Evolutionary conservation across 176 grass and related monocot species (phyloP).

Genomic region (Coix lacrymajobi): DNA sequence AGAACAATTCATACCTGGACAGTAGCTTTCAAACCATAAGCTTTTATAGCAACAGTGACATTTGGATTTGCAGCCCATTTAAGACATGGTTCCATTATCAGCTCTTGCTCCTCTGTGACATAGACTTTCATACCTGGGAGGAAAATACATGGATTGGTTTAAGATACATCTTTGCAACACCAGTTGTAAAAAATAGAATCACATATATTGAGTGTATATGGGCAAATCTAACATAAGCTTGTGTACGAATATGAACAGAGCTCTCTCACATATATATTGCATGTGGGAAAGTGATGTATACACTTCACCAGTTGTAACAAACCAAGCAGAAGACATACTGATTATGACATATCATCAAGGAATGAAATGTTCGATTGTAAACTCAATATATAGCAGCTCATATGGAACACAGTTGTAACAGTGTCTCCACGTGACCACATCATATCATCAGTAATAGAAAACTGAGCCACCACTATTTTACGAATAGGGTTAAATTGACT

Average conservation of each 20-base stretch:
- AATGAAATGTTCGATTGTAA: neutral
- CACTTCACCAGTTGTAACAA: neutral
- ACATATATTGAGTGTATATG: too few relatives aligned
- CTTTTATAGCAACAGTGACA: slow-evolving; percentile 63
- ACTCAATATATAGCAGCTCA: slow-evolving; percentile 9
- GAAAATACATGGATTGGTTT: neutral
- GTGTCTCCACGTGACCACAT: neutral
- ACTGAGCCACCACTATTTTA: neutral
- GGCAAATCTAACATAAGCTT: neutral
- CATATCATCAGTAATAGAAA: neutral
- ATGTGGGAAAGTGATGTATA: neutral
- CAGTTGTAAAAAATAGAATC: neutral
- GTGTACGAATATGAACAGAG: neutral
- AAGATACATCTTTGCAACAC: neutral
- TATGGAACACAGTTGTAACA: neutral
- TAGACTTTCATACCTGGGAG: slow-evolving; percentile 95
- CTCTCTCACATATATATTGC: neutral
- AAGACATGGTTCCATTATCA: slow-evolving; percentile 94
- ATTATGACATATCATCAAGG: neutral
- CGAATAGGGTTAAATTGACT: neutral
- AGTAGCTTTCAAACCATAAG: slow-evolving; percentile 77
- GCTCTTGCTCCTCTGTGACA: slow-evolving; percentile 80
- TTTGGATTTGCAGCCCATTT: slow-evolving; percentile 99
- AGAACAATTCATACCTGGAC: slow-evolving; percentile 51
- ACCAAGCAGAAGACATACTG: neutral